Evolutionary conservation across 192 early-diverging fungal genomes (phyloP), one percentile per base, ranked within the genome.

Genomic region (Coemansia sp.): DNA sequence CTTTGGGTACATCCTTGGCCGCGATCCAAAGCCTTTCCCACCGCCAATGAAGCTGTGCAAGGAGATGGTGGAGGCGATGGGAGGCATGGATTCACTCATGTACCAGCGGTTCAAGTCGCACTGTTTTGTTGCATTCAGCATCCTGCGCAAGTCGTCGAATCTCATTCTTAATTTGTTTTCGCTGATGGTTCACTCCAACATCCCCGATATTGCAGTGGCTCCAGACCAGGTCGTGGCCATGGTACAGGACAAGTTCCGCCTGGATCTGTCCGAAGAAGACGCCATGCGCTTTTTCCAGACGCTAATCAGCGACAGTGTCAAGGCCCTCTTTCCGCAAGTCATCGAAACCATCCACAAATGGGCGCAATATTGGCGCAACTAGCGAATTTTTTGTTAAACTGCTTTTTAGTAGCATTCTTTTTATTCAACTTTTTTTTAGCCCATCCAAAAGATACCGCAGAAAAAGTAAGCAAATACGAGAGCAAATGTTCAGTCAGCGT

Each of bases 21-120:
- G 98, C 51, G 98, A 99, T 61, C 98, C 98, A 2, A 99, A 99
- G 69, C 98, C 98, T 5, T 99, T 99, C 83, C 98, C 98, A 34
- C 96, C 98, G 12, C 98, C 98, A 0, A 99, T 99, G 96, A 99
- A 99, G 75, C 87, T 99, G 31, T 95, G 92, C 68, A 96, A 96
- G 67, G 98, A 99, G 84, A 99, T 99, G 98, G 94, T 99, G 6
- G 98, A 99, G 67, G 95, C 92, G 0, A 97, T 99, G 95, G 98
- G 98, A 32, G 96, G 96, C 25, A 88, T 92, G 27, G 84, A 87
- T 38, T 94, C 94, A 21, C 88, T 83, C 18, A 85, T 88, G 59
- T 99, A 94, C 81, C 91, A 93, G 71, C 86, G 88, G 41, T 99
- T 99, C 83, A 89, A 88, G 73, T 88, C 87, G 22, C 94, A 94